phyloP scores from a whole-genome alignment of 768 basidiomycete species.

The Lactarius vividus region DNA sequence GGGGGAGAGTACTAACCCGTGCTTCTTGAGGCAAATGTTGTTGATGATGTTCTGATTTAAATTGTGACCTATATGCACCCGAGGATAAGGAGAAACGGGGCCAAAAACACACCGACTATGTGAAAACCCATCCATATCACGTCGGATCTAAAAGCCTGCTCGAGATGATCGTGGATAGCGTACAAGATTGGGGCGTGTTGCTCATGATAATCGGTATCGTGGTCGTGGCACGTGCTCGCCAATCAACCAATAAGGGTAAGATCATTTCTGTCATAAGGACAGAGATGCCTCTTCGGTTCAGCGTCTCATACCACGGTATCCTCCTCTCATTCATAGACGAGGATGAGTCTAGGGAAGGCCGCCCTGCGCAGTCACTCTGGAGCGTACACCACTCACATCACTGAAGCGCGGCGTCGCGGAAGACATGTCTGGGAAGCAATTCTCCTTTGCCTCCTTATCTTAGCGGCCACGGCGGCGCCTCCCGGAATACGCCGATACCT shows the following conservation, averaged over 20 bases:
- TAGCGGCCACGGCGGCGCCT: not conserved
- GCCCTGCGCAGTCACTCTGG: not conserved
- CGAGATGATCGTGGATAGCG: constrained; percentile 5
- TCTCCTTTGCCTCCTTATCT: constrained; percentile 8
- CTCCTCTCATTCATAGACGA: not conserved
- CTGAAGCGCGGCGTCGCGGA: not conserved
- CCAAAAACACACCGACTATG: constrained; percentile 23
- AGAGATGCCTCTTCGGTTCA: not conserved
- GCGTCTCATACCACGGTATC: not conserved
- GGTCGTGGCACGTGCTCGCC: not conserved
- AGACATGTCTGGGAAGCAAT: not conserved
- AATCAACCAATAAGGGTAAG: too few species aligned
- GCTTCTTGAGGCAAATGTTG: not conserved
- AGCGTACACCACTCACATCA: not conserved
- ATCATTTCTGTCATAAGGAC: not conserved
- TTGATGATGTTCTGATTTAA: constrained; percentile 1
- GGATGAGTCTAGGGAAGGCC: not conserved
- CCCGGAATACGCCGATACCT: not conserved
- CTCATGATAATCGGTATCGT: not conserved
- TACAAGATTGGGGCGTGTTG: not conserved
- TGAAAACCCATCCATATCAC: constrained; percentile 20
- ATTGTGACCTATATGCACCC: not conserved
- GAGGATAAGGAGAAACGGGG: not conserved
- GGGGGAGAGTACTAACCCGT: not conserved
- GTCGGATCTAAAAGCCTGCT: not conserved